Conservation (phyloP, 164 flowering plant genomes). For the Berberis thunbergii region DNA sequence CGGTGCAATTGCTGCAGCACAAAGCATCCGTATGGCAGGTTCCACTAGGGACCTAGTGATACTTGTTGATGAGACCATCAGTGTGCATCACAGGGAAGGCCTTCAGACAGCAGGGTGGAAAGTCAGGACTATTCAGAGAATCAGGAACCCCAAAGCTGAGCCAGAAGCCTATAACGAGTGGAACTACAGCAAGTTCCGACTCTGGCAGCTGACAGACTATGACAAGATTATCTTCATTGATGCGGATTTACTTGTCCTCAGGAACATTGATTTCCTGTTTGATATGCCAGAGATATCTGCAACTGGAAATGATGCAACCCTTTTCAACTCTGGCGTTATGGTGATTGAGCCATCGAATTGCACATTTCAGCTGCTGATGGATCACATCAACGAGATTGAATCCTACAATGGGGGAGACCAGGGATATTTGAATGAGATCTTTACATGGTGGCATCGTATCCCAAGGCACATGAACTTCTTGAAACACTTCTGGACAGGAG, state of each 20-base stretch:
- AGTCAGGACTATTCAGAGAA: constrained; percentile 38
- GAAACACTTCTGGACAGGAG: constrained; percentile 85
- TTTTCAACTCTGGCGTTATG: constrained; percentile 92
- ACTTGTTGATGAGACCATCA: constrained; percentile 47
- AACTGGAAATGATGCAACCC: constrained; percentile 70
- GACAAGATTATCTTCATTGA: constrained; percentile 89
- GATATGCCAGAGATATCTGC: constrained; percentile 87
- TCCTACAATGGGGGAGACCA: constrained; percentile 97
- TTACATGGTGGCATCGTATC: constrained; percentile 95
- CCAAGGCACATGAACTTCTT: constrained; percentile 88
- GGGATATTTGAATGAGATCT: constrained; percentile 81
- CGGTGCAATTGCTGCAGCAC: constrained; percentile 59
- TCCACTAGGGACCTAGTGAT: constrained; percentile 47
- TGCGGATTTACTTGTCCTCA: constrained; percentile 78
- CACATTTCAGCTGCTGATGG: constrained; percentile 79
- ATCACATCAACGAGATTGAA: constrained; percentile 70
- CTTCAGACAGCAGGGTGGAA: constrained; percentile 57
- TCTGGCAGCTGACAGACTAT: constrained; percentile 90
- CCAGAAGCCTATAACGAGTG: constrained; percentile 80
- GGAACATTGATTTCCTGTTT: constrained; percentile 82
- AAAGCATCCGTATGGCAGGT: constrained; percentile 50
- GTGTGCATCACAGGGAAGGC: constrained; percentile 39
- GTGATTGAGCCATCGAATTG: constrained; percentile 84
- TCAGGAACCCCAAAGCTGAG: constrained; percentile 59
- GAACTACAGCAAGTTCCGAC: constrained; percentile 90